phyloP scores from a whole-genome alignment of 2,329 filamentous ascomycete genomes.

The Paecilomyces dactylethromorphus region DNA sequence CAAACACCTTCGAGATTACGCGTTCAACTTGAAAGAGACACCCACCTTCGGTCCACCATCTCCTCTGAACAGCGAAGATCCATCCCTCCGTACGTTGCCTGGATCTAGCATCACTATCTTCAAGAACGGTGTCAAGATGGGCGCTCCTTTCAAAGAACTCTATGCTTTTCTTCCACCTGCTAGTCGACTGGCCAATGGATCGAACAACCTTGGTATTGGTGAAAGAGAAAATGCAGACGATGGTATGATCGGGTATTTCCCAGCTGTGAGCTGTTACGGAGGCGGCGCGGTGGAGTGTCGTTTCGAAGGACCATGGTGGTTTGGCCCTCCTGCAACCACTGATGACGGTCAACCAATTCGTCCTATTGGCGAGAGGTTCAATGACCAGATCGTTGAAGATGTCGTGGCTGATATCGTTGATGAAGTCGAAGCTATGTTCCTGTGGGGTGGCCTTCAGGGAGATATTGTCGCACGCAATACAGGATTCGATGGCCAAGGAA shows the following conservation, averaged over 20 bases:
- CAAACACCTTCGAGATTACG: slow-evolving; percentile 75
- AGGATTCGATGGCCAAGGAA: slow-evolving; percentile 16
- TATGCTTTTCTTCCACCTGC: slow-evolving; percentile 88
- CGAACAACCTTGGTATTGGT: slow-evolving; percentile 48
- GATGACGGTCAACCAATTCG: slow-evolving; percentile 43
- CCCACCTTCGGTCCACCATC: slow-evolving; percentile 44
- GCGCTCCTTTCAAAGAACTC: slow-evolving; percentile 80
- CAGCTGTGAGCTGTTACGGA: slow-evolving; percentile 84
- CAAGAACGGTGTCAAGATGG: slow-evolving; percentile 83
- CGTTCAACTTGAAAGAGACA: slow-evolving; percentile 39
- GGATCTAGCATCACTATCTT: slow-evolving; percentile 82
- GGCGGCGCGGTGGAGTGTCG: slow-evolving; percentile 89
- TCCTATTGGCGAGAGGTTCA: slow-evolving; percentile 70
- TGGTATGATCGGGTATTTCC: slow-evolving; percentile 92
- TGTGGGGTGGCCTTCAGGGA: slow-evolving; percentile 47
- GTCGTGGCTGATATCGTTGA: slow-evolving; percentile 89
- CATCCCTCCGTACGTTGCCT: slow-evolving; percentile 78
- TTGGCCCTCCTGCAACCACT: slow-evolving; percentile 57
- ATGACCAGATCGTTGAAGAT: slow-evolving; percentile 92
- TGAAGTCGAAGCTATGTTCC: slow-evolving; percentile 70
- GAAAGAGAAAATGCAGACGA: slow-evolving; percentile 86
- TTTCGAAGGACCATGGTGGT: slow-evolving; percentile 92
- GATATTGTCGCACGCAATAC: slow-evolving; percentile 19
- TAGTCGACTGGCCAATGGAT: slow-evolving; percentile 47
- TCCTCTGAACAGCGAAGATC: slow-evolving; percentile 59